phyloP scores from a whole-genome alignment of 768 basidiomycete genomes.

The Termitomyces sp. region DNA sequence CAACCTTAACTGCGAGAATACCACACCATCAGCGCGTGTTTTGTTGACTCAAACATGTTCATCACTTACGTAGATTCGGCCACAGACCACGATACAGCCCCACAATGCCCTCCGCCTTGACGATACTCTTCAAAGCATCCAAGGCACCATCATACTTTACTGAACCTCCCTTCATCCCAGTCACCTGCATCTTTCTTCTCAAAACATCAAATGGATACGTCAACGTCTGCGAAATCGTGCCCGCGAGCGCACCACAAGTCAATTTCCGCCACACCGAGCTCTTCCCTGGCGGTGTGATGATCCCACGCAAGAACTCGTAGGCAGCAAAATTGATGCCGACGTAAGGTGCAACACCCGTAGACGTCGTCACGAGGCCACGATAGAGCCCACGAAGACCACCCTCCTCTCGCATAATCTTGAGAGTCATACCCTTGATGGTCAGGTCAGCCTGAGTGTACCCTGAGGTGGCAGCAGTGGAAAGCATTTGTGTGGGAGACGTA shows the following conservation, averaged over 20 bases:
- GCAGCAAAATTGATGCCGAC: constrained; percentile 93
- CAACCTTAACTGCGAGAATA: constrained; percentile 69
- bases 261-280: constrained; percentile 66
- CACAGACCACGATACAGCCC: constrained; percentile 86
- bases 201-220: constrained; percentile 97
- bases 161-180: constrained; percentile 64
- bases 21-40: constrained; percentile 4
- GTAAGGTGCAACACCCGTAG: constrained; percentile 87
- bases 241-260: constrained; percentile 77
- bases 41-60: constrained; percentile 5
- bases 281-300: constrained; percentile 82
- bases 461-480: constrained; percentile 3
- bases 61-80: constrained; percentile 78
- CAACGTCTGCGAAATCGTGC: constrained; percentile 89
- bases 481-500: constrained; percentile 30
- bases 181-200: constrained; percentile 93
- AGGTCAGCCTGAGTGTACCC: constrained; percentile 50
- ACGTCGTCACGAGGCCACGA: constrained; percentile 80
- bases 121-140: constrained; percentile 68
- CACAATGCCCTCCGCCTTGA: constrained; percentile 67
- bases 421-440: constrained; percentile 85
- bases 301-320: constrained; percentile 77
- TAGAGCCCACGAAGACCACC: constrained; percentile 87
- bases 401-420: constrained; percentile 88
- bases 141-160: constrained; percentile 78